These are phyloP conservation scores for Rhodotorula sp. DNA, from an alignment of 1,284 basidiomycete genomes.

Conservation along the genomic window DNA sequence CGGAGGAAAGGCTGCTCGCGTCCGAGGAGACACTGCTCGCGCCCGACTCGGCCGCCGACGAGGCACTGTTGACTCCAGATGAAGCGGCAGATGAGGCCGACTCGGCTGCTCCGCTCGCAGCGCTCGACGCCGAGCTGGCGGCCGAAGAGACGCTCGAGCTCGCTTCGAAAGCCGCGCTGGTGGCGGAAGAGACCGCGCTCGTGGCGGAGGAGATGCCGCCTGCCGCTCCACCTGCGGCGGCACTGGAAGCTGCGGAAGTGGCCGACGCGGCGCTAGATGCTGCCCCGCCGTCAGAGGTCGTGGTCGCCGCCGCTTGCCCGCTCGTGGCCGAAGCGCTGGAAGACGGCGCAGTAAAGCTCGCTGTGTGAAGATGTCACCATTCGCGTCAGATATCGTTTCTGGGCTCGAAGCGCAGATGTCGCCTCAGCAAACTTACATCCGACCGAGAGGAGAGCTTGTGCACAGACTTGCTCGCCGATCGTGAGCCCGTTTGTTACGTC, in stretches of 20 bases:
- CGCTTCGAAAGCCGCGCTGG: background rate
- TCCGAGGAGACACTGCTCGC: background rate
- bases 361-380: background rate
- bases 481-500: background rate
- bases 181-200: background rate
- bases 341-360: background rate
- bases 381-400: background rate
- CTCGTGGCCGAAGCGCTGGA: background rate
- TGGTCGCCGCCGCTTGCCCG: background rate
- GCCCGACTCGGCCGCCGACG: background rate
- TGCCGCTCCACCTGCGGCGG: background rate
- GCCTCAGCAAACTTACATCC: background rate
- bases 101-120: background rate
- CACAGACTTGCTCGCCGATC: background rate
- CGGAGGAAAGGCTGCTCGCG: background rate
- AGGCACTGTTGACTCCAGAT: background rate
- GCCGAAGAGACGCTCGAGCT: background rate
- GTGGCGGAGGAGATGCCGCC: background rate
- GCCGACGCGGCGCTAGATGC: background rate
- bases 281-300: background rate
- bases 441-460: background rate
- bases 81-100: background rate
- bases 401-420: background rate
- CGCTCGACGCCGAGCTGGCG: background rate
- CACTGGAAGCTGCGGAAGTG: background rate